Conservation (phyloP, 441 rosid species). For the Euphorbia schlechtendalii region DNA sequence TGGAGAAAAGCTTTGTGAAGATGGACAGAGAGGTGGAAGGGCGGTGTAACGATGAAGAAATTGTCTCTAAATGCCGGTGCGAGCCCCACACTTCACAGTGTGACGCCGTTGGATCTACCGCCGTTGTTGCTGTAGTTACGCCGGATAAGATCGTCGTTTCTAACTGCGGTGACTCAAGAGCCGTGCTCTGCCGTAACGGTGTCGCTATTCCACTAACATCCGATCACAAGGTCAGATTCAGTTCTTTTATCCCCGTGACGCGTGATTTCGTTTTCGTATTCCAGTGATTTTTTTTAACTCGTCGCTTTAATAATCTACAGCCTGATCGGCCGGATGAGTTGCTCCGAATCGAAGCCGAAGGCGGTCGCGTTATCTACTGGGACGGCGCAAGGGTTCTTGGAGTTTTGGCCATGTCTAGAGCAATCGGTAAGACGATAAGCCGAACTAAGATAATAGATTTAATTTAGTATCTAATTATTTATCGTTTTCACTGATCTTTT, state of each 20-base stretch:
- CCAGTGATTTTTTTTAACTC: background rate
- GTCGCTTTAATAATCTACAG: slow-evolving; percentile 23
- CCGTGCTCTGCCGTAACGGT: slow-evolving; percentile 75
- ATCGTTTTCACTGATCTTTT: too few species aligned
- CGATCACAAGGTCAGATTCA: slow-evolving; percentile 67
- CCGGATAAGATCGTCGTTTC: slow-evolving; percentile 63
- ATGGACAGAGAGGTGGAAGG: slow-evolving; percentile 67
- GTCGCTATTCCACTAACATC: slow-evolving; percentile 62
- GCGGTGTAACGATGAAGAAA: slow-evolving; percentile 19
- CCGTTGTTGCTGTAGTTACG: slow-evolving; percentile 69
- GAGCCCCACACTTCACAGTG: slow-evolving; percentile 76
- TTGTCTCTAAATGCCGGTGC: slow-evolving; percentile 49
- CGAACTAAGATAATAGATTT: too few species aligned
- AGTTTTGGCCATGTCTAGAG: slow-evolving; percentile 92
- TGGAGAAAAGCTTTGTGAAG: slow-evolving; percentile 48
- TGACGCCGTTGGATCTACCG: slow-evolving; percentile 92
- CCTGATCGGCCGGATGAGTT: slow-evolving; percentile 95
- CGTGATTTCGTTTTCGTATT: background rate
- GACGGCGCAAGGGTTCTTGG: slow-evolving; percentile 86
- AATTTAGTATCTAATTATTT: too few species aligned
- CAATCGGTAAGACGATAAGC: slow-evolving; percentile 43
- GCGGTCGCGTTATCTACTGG: slow-evolving; percentile 93
- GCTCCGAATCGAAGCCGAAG: slow-evolving; percentile 60
- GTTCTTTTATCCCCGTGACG: background rate
- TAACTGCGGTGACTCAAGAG: slow-evolving; percentile 92